These are phyloP conservation scores for Pythium scleroteichum DNA, from an alignment of 352 stramenopile species.

Conservation along the genomic window DNA sequence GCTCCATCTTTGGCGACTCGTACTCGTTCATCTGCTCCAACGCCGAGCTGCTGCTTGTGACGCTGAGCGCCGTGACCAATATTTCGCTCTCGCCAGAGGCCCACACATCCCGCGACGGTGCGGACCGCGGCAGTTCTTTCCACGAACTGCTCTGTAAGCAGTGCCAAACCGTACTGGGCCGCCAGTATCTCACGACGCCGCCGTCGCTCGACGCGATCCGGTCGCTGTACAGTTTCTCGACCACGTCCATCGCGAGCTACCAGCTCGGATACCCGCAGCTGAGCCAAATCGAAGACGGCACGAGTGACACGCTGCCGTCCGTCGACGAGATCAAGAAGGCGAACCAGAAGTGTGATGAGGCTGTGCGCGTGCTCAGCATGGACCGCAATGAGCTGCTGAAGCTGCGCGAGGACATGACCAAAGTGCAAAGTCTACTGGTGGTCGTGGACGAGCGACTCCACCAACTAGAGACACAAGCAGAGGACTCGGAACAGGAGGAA, in stretches of 20 bases:
- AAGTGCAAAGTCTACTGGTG: slow-evolving; percentile 76
- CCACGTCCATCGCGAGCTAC: slow-evolving; percentile 73
- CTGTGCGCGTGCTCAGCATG: slow-evolving; percentile 42
- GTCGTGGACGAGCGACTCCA: slow-evolving; percentile 73
- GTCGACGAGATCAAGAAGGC: slow-evolving; percentile 32
- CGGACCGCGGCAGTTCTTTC: slow-evolving; percentile 71
- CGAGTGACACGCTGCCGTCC: slow-evolving; percentile 16
- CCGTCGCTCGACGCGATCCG: slow-evolving; percentile 60
- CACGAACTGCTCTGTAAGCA: slow-evolving; percentile 77
- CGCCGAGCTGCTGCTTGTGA: slow-evolving; percentile 68
- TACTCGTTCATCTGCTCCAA: slow-evolving; percentile 83
- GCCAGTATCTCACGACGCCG: slow-evolving; percentile 77
- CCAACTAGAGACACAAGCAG: slow-evolving; percentile 52
- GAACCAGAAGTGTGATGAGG: slow-evolving; percentile 33
- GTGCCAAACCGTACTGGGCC: slow-evolving; percentile 76
- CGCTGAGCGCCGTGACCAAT: slow-evolving; percentile 73
- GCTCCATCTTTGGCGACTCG: slow-evolving; percentile 83
- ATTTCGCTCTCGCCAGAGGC: slow-evolving; percentile 45
- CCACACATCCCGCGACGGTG: slow-evolving; percentile 47
- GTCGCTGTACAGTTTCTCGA: slow-evolving; percentile 73
- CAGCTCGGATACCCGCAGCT: slow-evolving; percentile 66
- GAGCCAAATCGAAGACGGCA: slow-evolving; percentile 27
- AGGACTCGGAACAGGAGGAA: slow-evolving; percentile 41
- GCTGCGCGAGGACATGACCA: slow-evolving; percentile 70
- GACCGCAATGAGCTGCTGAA: slow-evolving; percentile 55